Evolutionary conservation across 331 rosid genomes (phyloP), one percentile per base, ranked within the genome.

Genomic region (Dryas integrifolia): DNA sequence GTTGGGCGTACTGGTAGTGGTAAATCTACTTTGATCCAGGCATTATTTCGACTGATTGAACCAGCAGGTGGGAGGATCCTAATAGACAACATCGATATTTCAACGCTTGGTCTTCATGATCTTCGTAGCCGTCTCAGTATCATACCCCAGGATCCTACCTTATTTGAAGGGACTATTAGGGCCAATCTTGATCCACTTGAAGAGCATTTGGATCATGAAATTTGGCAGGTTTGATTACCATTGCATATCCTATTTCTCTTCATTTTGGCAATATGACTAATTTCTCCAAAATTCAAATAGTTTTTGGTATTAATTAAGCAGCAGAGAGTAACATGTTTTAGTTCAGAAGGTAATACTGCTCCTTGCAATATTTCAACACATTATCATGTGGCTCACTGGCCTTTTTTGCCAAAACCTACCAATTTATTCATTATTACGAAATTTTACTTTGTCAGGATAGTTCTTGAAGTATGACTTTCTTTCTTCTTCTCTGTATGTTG

Each of bases 1-100:
- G 97, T 94, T 75, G 97, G 98, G 39, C 90, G 97, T 41, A 91
- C 97, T 48, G 97, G 98, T 45, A 94, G 97, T 80, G 97, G 98
- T 52, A 94, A 94, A 86, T 91, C 98, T 73, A 94, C 98, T 56
- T 70, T 94, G 86, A 91, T 94, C 71, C 97, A 91, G 83, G 96
- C 98, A 44, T 83, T 94, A 65, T 94, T 94, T 78, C 90, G 98
- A 78, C 66, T 91, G 79, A 81, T 94, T 67, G 98, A 94, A 80
- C 98, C 97, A 14, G 81, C 80, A 53, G 72, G 73, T 35, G 97
- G 97, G 73, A 88, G 84, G 75, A 94, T 94, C 76, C 70, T 89
- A 50, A 94, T 91, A 73, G 97, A 91, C 88, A 88, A 83, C 76
- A 75, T 89, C n/a, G 82, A 91, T 84, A 91, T 94, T 75, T 88